Evolutionary conservation across 768 basidiomycete species (phyloP).

Genomic region (Suillus brevipes): DNA sequence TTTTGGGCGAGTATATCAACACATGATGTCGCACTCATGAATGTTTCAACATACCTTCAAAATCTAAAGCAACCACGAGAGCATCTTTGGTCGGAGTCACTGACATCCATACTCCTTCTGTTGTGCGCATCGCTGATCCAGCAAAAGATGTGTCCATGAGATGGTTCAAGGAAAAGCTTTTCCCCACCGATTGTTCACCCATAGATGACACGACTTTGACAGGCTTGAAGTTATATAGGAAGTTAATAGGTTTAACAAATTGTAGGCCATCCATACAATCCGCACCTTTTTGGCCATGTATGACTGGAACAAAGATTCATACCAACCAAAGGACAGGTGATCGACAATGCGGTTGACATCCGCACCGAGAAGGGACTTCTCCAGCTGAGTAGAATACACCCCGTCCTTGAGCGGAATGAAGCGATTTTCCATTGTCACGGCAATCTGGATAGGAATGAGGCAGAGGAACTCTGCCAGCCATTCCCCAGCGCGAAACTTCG

Average conservation of each 20-base stretch:
- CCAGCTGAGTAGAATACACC: slow-evolving; percentile 48
- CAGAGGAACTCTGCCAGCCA: slow-evolving; percentile 64
- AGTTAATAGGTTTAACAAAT: not conserved
- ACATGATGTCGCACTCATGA: slow-evolving; percentile 9
- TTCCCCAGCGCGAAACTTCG: slow-evolving; percentile 50
- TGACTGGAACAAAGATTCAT: slow-evolving; percentile 61
- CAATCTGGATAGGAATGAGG: slow-evolving; percentile 65
- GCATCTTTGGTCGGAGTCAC: slow-evolving; percentile 57
- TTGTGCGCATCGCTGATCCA: slow-evolving; percentile 66
- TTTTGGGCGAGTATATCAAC: not conserved
- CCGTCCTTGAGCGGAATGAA: slow-evolving; percentile 64
- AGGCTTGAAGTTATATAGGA: slow-evolving; percentile 37
- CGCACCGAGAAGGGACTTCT: slow-evolving; percentile 56
- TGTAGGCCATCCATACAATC: not conserved
- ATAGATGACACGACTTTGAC: slow-evolving; percentile 69
- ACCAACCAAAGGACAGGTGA: slow-evolving; percentile 59
- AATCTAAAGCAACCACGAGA: slow-evolving; percentile 60
- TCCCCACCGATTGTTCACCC: slow-evolving; percentile 69
- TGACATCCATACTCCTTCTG: slow-evolving; percentile 69
- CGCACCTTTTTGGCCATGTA: slow-evolving; percentile 58
- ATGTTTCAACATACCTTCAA: slow-evolving; percentile 46
- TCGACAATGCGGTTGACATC: slow-evolving; percentile 58
- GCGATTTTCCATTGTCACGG: slow-evolving; percentile 56
- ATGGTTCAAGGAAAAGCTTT: slow-evolving; percentile 60
- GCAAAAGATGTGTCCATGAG: slow-evolving; percentile 65